Base-by-base conservation (phyloP, 495 filamentous ascomycete species). In the Usnea hakonensis region DNA sequence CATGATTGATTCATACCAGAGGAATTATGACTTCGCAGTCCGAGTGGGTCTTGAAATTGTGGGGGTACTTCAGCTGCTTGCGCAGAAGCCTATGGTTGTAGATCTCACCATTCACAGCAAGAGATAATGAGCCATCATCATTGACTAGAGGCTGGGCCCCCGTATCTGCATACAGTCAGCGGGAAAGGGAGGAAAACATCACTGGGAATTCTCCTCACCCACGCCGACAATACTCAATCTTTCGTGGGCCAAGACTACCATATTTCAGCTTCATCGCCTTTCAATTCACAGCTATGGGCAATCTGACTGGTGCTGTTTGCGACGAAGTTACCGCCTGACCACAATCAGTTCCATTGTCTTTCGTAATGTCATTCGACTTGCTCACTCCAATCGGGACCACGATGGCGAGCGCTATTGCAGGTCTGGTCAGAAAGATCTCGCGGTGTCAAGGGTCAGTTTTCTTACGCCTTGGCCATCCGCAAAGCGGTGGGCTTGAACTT, bases 311-410 rank as follows among this genome's bases (percentile, higher is more conserved):
- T 97, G 74, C 89, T 87, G 71, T 96, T 89, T 65, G 80, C 87
- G 66, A 89, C 85, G 70, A 89, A 84, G 78, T 89, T 97, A 73
- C 94, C 94, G 75, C 91, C 91, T 96, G 68, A 14, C 23, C 19
- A 36, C 5, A 28, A 32, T 65, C 36, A 65, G 58, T 23, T n/a
- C 50, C 41, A 53, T 19, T 23, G 54, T 55, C 57, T 52, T 41
- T 17, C 14, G 50, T 41, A 33, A 43, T 28, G 23, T 53, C 52
- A 33, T 19, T 14, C 35, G 35, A 57, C 56, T 36, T 61, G 60
- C 90, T 88, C 78, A 95, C 92, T 97, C 94, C 94, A 97, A 82
- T 98, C 94, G 67, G 95, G 94, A 69, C 94, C 95, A 75, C 94
- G 88, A 75, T 98, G 94, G 68, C 94, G 90, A 69, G 95, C 85